Base-by-base conservation (phyloP, 768 basidiomycete genomes). In the Imleria badia region DNA sequence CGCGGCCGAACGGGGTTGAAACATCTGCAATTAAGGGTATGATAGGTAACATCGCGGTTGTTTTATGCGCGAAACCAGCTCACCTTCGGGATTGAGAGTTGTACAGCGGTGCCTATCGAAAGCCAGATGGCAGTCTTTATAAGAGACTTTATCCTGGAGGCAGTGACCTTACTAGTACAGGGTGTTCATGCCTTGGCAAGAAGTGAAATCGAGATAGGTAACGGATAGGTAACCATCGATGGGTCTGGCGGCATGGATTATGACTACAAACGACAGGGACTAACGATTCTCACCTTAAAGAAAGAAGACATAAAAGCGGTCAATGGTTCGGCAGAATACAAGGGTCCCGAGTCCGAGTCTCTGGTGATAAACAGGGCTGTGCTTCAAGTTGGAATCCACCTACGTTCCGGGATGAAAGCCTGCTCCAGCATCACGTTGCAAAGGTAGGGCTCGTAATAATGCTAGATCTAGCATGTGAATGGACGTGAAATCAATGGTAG, bases 111-210 rank as follows among this genome's bases (percentile, higher is more conserved):
- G 14, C 35, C 19, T 39, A 13, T 43, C 17, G 38, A 23, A 30
- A 26, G 23, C 23, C 20, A 48, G 46, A 30, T 14, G 8, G 14
- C 15, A 39, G 34, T 11, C 33, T 53, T 68, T 65, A 66, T 68
- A 52, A 26, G 22, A 39, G 11, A 48, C 6, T 26, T 6, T 29
- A 5, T 17, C 13, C 50, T 36, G 13, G 33, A 54, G 54, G 64
- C 51, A 36, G 52, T 58, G 59, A 48, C 29, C 23, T 14, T 34
- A 22, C 34, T 17, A 14, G 22, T 39, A 19, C 19, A 8, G 5
- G 34, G 36, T 29, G 29, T 30, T 43, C 40, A 45, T 30, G 14
- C 26, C 19, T 33, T 46, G 30, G 39, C 29, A 42, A 41, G 54
- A 52, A 56, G 53, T 45, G 51, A 56, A 49, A 47, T 60, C 48